Evolutionary conservation across 2,329 filamentous ascomycete species (phyloP).

Genomic region (Ophiostoma himal-ulmi): DNA sequence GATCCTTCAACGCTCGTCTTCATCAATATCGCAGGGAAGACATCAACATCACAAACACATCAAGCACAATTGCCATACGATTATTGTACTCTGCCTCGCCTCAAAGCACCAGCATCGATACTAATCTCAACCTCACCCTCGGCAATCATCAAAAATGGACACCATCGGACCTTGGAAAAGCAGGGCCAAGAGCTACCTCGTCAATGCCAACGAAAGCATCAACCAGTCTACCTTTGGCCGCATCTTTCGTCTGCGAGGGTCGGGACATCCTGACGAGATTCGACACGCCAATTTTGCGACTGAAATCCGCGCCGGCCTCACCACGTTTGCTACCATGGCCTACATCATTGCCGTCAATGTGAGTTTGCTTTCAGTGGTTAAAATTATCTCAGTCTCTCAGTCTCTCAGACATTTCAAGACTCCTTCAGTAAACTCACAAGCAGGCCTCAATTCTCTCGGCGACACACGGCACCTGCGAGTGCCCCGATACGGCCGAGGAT

Average conservation of each 20-base stretch:
- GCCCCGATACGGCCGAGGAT: constrained; percentile 32
- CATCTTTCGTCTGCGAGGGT: constrained; percentile 61
- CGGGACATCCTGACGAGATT: constrained; percentile 62
- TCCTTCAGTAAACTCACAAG: not conserved
- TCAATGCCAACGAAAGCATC: constrained; percentile 33
- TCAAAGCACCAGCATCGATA: too few relatives aligned
- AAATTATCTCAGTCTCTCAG: too few relatives aligned
- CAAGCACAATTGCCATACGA: not conserved
- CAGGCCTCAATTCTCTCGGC: constrained; percentile 67
- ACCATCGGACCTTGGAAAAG: constrained; percentile 45
- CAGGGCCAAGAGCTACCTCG: constrained; percentile 54
- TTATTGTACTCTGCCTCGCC: not conserved
- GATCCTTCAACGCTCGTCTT: not conserved
- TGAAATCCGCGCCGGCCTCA: constrained; percentile 72
- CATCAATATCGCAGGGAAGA: not conserved
- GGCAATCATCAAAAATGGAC: constrained; percentile 21
- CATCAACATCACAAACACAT: not conserved
- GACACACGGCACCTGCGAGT: constrained; percentile 71
- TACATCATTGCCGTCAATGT: constrained; percentile 76
- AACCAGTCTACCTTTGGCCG: constrained; percentile 47
- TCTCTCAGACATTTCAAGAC: not conserved
- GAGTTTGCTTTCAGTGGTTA: constrained; percentile 25
- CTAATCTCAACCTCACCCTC: not conserved
- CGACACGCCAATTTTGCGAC: constrained; percentile 65
- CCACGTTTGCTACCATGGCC: constrained; percentile 76